Base-by-base conservation (phyloP, 331 rosid genomes). In the Rhamnella rubrinervis region DNA sequence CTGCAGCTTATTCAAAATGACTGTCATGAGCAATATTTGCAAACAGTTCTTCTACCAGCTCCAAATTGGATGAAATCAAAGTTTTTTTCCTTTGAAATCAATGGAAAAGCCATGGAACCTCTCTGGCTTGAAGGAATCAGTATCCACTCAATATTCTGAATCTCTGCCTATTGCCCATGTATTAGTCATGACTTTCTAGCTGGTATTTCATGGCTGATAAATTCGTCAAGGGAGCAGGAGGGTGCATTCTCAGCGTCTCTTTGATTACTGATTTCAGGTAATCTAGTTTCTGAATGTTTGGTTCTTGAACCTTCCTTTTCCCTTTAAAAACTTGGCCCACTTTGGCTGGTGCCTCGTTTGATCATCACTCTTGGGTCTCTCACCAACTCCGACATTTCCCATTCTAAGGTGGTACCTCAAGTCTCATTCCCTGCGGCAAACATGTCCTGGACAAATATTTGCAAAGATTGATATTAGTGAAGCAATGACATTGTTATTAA, bases 221-320 rank as follows among this genome's bases (percentile, higher is more conserved):
- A 31, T 31, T 31, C 5, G 35, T 4, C 5, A 31, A 3, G 35
- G 35, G 47, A 40, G 13, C 11, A 40, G 58, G 26, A 37, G 79
- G 74, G 79, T 39, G 63, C 17, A 40, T 9, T 6, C 69, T 44
- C 7, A 50, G 20, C 0, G 56, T 60, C 38, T 74, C 67, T 21
- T 74, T 59, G 9, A 58, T 15, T 13, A 61, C 49, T n/a, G 40
- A 7, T 14, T 52, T 75, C 59, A 75, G 28, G 58, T 75, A 67
- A 7, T 41, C 57, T 46, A 65, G 18, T 11, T 65, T 58, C 19
- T 46, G 17, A 3, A 26, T 23, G 46, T 64, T 31, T 11, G 6
- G 20, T 12, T 37, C 55, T 49, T 51, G 10, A 3, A 28, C 18
- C 31, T 20, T 67, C 4, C 41, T 9, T 52, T 58, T 66, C 19